These are phyloP conservation scores for Collybia sordida DNA, from an alignment of 768 basidiomycete genomes.

Conservation along the genomic window DNA sequence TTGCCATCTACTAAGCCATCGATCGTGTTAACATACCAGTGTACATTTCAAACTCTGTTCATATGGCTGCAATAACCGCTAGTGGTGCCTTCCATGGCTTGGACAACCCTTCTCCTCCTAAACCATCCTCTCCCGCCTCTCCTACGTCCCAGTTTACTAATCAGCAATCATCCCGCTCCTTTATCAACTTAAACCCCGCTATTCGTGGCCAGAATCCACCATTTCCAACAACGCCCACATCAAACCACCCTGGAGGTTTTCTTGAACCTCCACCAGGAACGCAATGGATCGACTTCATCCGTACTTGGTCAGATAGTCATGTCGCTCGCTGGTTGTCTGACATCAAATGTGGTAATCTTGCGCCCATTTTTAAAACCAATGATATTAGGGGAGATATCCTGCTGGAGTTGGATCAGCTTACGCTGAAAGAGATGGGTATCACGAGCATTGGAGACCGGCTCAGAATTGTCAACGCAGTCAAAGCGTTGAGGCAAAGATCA, in stretches of 20 bases:
- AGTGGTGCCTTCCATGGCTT: slow-evolving; percentile 12
- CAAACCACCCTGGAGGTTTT: slow-evolving; percentile 20
- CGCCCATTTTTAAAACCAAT: slow-evolving; percentile 71
- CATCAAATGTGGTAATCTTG: slow-evolving; percentile 70
- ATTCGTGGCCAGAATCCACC: slow-evolving; percentile 41
- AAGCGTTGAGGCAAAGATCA: slow-evolving; percentile 66
- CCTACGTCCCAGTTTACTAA: slow-evolving; percentile 36
- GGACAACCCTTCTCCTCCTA: slow-evolving; percentile 25
- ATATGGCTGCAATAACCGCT: slow-evolving; percentile 16
- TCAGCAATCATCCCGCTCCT: slow-evolving; percentile 38
- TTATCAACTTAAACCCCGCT: slow-evolving; percentile 35
- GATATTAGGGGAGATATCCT: slow-evolving; percentile 93
- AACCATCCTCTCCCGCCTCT: slow-evolving; percentile 44
- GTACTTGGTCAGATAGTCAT: slow-evolving; percentile 70
- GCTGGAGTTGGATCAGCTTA: slow-evolving; percentile 85
- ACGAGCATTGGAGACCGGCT: slow-evolving; percentile 89
- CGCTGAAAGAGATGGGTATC: slow-evolving; percentile 90
- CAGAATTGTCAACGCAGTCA: slow-evolving; percentile 83
- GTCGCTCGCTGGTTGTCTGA: slow-evolving; percentile 78
- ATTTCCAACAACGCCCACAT: slow-evolving; percentile 41
- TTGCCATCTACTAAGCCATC: not conserved
- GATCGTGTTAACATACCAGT: not conserved
- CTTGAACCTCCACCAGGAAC: slow-evolving; percentile 61
- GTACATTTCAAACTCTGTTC: no score
- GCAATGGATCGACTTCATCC: slow-evolving; percentile 62